Base-by-base conservation (phyloP, 371 early-diverging fungal species). In the Syncephalastrum contaminatum region DNA sequence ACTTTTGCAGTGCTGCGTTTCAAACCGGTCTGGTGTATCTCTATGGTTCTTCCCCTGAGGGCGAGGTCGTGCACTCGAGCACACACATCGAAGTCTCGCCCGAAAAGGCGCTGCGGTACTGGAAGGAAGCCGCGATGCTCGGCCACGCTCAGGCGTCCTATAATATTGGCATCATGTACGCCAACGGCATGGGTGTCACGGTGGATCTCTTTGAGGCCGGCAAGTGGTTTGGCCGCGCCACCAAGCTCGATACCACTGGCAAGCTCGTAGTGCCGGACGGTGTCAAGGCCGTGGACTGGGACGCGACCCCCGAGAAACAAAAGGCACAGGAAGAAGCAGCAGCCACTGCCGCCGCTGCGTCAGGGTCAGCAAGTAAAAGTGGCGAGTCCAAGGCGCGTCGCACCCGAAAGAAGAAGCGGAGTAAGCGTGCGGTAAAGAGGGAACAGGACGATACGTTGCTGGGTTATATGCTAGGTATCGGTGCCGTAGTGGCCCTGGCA, bases 61-160 rank as follows among this genome's bases (percentile, higher is more conserved):
- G 75, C 10, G 73, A 78, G 30, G 42, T 52, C 8, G 70, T 70
- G 4, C 73, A 60, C 19, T 73, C 78, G 5, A 25, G 46, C 13
- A 72, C 70, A 0, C 27, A 51, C 20, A 73, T 78, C 1, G 63
- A 70, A 10, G 66, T 63, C 1, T 66, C 75, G 57, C 70, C 79
- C 25, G 51, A 59, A 8, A 55, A 75, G 40, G 79, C 75, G n/a
- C 51, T 75, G 16, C 61, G 75, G 15, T 78, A 78, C 46, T 78
- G 79, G 79, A 70, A 73, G 46, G 73, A 75, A 40, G 73, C 75
- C 16, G 71, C 72, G 12, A 42, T 75, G 43, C 54, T 78, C 27
- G 79, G 79, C 8, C 73, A 78, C 48, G 79, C 79, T 1, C 75
- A 78, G 53, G 72, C 79, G 6, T 75, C 72, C 19, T 78, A 63